Base-by-base conservation (phyloP, 2,329 filamentous ascomycete species). In the Albophoma yamanashiensis region DNA sequence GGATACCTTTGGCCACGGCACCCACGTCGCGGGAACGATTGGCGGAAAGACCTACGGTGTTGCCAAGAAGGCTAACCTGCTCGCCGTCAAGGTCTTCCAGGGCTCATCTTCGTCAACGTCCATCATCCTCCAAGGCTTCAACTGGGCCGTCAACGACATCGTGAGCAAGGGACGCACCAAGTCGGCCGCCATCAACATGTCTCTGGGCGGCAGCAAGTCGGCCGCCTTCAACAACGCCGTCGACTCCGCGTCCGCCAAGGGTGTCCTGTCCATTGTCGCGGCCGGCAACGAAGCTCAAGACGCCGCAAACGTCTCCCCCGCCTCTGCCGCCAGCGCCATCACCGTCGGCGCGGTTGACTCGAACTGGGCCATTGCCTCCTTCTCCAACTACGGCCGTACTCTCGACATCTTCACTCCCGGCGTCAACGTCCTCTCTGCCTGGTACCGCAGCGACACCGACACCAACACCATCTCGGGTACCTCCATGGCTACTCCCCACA, bases 401-500 rank as follows among this genome's bases (percentile, higher is more conserved):
- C 72, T 84, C 61, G 79, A 83, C 65, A 72, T 84, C 68, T 80
- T 80, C 58, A 82, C 75, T 6, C 79, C 82, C 2, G 82, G 82
- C 25, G 69, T 72, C 50, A 65, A 63, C 61, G 71, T 83, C 59
- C 67, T 78, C 6, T 80, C 77, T 53, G 69, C 83, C 7, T 84
- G 78, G 78, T 77, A 75, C 65, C 73, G 75, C 60, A 67, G 70
- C 68, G 74, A 68, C 60, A 72, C 68, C 20, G 76, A 80, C 55
- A 78, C 70, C 59, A 75, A 75, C 63, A 76, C 68, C 55, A 77
- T 85, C 67, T 80, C 76, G 17, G 86, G 85, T 42, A 88, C 86
- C 14, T 84, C 79, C n/a, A 87, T 87, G 84, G 82, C 85, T 4
- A 73, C 77, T 4, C 85, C 85, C 1, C 84, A 87, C 67, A 75